Conservation (phyloP, 2,329 filamentous ascomycete species). For the Ceratocystis lukuohia region DNA sequence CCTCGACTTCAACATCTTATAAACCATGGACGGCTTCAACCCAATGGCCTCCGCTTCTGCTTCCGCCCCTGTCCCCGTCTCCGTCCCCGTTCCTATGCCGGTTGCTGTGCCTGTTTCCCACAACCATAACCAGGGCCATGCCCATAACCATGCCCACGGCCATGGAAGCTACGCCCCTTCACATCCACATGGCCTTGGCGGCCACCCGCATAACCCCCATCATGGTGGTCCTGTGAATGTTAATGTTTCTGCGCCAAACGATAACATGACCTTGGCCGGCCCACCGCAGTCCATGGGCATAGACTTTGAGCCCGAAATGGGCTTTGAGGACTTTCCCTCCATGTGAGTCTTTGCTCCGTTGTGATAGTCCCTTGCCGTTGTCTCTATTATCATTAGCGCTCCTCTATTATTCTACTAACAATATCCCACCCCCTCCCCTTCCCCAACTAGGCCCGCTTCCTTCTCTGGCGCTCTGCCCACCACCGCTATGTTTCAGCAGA, state of each 20-base stretch:
- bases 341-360: not conserved
- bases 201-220: not conserved
- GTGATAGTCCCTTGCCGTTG: too few species aligned
- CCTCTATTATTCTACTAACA: not conserved
- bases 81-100: slow-evolving; percentile 1
- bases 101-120: not conserved
- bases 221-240: not conserved
- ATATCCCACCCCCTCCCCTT: not conserved
- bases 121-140: not conserved
- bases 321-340: slow-evolving; percentile 10
- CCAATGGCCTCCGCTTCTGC: slow-evolving; percentile 4
- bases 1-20: not conserved
- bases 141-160: not conserved
- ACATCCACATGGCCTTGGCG: not conserved
- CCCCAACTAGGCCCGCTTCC: not conserved
- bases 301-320: slow-evolving; percentile 10
- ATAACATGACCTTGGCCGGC: not conserved
- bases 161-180: not conserved
- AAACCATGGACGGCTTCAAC: slow-evolving; percentile 15
- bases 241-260: slow-evolving; percentile 1
- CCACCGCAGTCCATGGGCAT: not conserved
- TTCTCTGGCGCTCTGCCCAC: not conserved
- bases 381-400: not conserved
- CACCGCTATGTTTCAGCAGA: not conserved
- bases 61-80: not conserved